phyloP scores from a whole-genome alignment of 1,284 basidiomycete species.

The Ganoderma lingzhi region DNA sequence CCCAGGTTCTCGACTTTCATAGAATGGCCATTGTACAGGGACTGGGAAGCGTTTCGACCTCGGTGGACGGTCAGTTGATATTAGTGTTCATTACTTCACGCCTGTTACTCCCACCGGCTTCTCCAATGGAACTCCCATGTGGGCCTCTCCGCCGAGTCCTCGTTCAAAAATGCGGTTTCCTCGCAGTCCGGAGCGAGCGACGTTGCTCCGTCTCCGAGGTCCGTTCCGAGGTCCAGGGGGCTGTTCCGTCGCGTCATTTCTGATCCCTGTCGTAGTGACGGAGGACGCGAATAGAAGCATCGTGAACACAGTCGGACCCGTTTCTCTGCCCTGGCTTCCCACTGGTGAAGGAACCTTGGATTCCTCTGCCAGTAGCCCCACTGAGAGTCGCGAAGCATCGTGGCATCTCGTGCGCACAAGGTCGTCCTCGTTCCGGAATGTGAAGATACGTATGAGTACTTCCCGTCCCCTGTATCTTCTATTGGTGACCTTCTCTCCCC shows the following conservation, averaged over 20 bases:
- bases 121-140: not conserved
- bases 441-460: not conserved
- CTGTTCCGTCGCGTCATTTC: constrained; percentile 1
- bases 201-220: not conserved
- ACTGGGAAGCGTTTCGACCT: not conserved
- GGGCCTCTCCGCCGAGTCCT: not conserved
- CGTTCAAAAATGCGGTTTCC: not conserved
- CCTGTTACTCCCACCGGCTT: not conserved
- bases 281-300: constrained; percentile 3
- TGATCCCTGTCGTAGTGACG: not conserved
- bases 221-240: not conserved
- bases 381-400: not conserved
- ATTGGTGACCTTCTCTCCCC: not conserved
- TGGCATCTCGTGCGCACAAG: not conserved
- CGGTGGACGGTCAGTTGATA: not conserved
- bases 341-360: not conserved
- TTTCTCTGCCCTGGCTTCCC: not conserved
- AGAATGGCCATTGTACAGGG: not conserved
- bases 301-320: not conserved
- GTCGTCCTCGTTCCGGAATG: not conserved
- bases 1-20: not conserved
- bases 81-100: not conserved
- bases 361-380: not conserved
- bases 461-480: not conserved
- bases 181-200: not conserved